Base-by-base conservation (phyloP, 805 yeast species). In the Suhomyces faveliae region DNA sequence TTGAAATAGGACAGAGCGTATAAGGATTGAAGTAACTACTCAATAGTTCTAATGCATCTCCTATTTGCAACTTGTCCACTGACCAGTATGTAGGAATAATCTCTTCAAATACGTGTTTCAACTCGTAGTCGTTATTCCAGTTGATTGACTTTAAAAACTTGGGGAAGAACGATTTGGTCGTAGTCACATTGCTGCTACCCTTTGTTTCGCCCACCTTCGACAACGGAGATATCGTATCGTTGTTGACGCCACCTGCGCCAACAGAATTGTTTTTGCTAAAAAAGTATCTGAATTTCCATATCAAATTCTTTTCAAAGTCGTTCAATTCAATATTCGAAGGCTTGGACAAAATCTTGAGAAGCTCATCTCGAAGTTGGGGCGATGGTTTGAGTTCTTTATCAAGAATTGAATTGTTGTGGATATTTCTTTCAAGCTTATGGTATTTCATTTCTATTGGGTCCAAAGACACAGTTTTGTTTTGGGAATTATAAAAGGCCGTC, bases 371-470 rank as follows among this genome's bases (percentile, higher is more conserved):
- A 29, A 85, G 75, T 57, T 83, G 86, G 3, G 96, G 85, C 15
- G 92, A 86, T 1, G 99, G 99, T 56, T 91, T 89, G 41, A 89
- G 73, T 49, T 90, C 97, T 55, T 81, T 83, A 61, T 91, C 98
- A 30, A 89, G 67, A 22, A 87, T 78, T 1, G 88, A 78, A 43
- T 85, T 80, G 58, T 87, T 85, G 55, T 91, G 89, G 42, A 87
- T 81, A 45, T 69, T 70, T 64, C 97, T 85, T 53, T 91, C 94
- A 45, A 92, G 68, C 49, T 85, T 82, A 54, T 96, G 81, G 58
- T 86, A 89, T 62, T 92, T 94, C 53, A 83, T 78, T 61, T 94
- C 98, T 19, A 94, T 84, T 1, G 97, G 96, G 58, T 92, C 96
- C 49, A 68, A 41, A 40, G 54, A 46, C 17, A 48, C 40, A 25